phyloP scores from a whole-genome alignment of 2,329 filamentous ascomycete species.

The Verticillium isaacii region DNA sequence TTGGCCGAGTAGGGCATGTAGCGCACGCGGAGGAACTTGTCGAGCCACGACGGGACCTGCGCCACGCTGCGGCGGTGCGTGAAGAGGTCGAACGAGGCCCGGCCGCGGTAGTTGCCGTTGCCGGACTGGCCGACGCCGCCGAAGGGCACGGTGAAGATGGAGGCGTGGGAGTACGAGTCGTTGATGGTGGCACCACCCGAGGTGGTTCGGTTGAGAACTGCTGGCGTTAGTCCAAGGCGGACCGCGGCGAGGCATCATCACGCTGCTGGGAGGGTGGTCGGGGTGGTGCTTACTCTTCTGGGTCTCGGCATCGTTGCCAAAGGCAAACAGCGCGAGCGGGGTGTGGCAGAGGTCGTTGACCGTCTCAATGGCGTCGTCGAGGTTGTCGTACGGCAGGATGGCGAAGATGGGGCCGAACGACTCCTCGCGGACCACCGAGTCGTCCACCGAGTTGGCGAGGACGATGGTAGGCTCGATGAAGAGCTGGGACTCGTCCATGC shows the following conservation, averaged over 20 bases:
- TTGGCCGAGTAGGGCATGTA: constrained; percentile 57
- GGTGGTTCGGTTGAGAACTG: constrained; percentile 57
- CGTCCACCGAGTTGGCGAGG: constrained; percentile 61
- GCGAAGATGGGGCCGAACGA: constrained; percentile 91
- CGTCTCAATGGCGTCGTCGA: constrained; percentile 82
- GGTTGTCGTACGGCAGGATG: constrained; percentile 68
- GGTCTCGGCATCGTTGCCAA: constrained; percentile 76
- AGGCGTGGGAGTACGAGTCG: constrained; percentile 52
- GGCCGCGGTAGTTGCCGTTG: constrained; percentile 71
- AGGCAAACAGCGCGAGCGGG: constrained; percentile 78
- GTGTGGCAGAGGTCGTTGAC: constrained; percentile 79
- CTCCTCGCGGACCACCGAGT: constrained; percentile 83
- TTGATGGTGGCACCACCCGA: constrained; percentile 65
- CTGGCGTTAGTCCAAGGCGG: constrained; percentile 8
- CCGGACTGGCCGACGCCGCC: constrained; percentile 81
- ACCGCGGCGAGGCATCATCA: neutral
- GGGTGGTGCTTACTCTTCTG: constrained; percentile 54
- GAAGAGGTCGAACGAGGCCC: constrained; percentile 66
- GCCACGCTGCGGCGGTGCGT: constrained; percentile 55
- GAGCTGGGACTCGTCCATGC: constrained; percentile 70
- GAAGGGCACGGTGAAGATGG: constrained; percentile 68
- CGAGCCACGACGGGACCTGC: constrained; percentile 62
- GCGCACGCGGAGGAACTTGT: constrained; percentile 60
- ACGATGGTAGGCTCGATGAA: constrained; percentile 94
- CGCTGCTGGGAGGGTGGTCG: neutral